Base-by-base conservation (phyloP, 352 stramenopile species). In the Pythium pectinolyticum region DNA sequence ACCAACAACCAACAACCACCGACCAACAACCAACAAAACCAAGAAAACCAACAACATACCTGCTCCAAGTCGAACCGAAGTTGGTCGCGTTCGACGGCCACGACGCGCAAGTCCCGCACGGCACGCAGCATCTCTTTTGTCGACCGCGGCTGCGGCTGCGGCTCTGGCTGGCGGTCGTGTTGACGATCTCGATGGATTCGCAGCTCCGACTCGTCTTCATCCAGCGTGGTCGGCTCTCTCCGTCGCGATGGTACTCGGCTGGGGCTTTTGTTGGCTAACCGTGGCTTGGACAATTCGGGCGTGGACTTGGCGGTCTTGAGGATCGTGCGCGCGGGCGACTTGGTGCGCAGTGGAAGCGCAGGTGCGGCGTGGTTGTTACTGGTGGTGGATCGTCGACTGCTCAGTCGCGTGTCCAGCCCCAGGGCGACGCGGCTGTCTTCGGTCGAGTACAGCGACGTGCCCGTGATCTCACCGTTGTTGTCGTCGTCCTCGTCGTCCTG, bases 51-150 rank as follows among this genome's bases (percentile, higher is more conserved):
- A 37, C 5, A 30, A 11, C 46, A 22, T 22, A 88, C 77, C 73
- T 75, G 80, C 12, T 92, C 80, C 22, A 95, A 61, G 49, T 95
- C 84, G 47, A 88, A 87, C 5, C 77, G 80, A 3, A 95, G 76
- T 46, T 90, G 84, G 53, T 95, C 86, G n/a, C 83, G 72, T 40
- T 93, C 82, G 0, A 80, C 83, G 1, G 75, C 84, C 15, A 90
- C 74, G 12, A 75, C 73, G 15, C 88, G 82, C 12, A 94, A 75
- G 41, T 94, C 75, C 24, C 82, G 69, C 31, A 81, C 63, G 4
- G 68, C 53, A 12, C 62, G 54, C 31, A 69, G 49, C 62, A 71
- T 69, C 34, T 69, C 62, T 12, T 41, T 53, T 11, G 51, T 40
- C n/a, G 62, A 69, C 28, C 54, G 52, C 31, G 52, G 51, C 45